Evolutionary conservation across 768 basidiomycete species (phyloP).

Genomic region (Pleurotus citrinopileatus): DNA sequence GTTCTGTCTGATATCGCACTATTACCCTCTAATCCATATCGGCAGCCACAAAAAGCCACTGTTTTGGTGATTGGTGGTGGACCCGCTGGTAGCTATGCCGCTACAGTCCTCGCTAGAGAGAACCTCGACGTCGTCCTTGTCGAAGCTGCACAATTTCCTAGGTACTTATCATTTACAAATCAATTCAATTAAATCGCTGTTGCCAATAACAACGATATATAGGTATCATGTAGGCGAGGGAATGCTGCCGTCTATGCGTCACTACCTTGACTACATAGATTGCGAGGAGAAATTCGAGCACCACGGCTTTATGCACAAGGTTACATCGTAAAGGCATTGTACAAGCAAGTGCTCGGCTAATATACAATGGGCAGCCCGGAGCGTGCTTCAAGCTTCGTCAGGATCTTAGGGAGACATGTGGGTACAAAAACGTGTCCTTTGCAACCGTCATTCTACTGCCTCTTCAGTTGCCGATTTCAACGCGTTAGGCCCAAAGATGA

Average conservation of each 20-base stretch:
- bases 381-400: neutral
- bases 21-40: too few species aligned
- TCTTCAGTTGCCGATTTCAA: conserved; percentile 1
- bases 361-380: neutral
- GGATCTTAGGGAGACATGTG: neutral
- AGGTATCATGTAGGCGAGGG: conserved; percentile 27
- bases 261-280: conserved; percentile 50
- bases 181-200: neutral
- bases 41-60: neutral
- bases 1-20: too few species aligned
- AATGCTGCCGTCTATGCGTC: conserved; percentile 36
- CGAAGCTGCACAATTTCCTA: conserved; percentile 23
- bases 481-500: neutral
- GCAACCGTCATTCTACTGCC: neutral
- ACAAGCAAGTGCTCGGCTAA: neutral
- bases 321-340: conserved; percentile 14
- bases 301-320: conserved; percentile 48
- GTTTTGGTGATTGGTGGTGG: conserved; percentile 18
- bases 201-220: neutral
- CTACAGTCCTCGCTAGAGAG: conserved; percentile 26
- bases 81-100: conserved; percentile 27
- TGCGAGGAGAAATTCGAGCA: conserved; percentile 39
- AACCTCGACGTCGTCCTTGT: conserved; percentile 24
- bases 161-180: conserved; percentile 8
- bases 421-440: neutral